Conservation (phyloP, 345 rosid species). For the Lumnitzera racemosa region DNA sequence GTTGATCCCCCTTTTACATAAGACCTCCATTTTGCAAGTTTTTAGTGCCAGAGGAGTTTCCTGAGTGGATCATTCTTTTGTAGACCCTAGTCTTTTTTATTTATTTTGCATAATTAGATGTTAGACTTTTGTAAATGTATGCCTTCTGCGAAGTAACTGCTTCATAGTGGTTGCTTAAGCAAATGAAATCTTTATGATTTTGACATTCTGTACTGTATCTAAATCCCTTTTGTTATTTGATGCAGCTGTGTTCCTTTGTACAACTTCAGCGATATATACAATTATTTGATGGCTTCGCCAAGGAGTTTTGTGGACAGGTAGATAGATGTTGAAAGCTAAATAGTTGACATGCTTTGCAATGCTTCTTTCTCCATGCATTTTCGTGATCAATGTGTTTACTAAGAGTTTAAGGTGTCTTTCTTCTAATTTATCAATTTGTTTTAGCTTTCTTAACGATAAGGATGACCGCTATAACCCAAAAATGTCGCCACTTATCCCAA, state of each 20-base stretch:
- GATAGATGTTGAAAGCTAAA: slow-evolving; percentile 31
- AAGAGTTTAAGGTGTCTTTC: too few species aligned
- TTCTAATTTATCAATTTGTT: slow-evolving; percentile 9
- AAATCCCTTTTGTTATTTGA: slow-evolving; percentile 8
- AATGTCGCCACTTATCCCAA: slow-evolving; percentile 63
- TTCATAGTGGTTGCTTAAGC: too few species aligned
- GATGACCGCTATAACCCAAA: slow-evolving; percentile 62
- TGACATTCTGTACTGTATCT: not conserved
- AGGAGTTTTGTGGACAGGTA: slow-evolving; percentile 96
- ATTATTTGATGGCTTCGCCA: slow-evolving; percentile 67
- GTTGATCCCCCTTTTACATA: not conserved
- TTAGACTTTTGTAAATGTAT: too few species aligned
- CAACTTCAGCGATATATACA: slow-evolving; percentile 76
- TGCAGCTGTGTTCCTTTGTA: slow-evolving; percentile 90
- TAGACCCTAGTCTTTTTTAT: too few species aligned
- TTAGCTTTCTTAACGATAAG: slow-evolving; percentile 64
- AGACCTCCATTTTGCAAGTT: not conserved
- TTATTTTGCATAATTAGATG: too few species aligned
- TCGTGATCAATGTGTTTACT: too few species aligned
- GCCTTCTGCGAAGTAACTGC: too few species aligned
- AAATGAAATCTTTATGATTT: too few species aligned
- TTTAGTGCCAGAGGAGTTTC: too few species aligned
- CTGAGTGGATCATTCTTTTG: too few species aligned
- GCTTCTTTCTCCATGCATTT: not conserved
- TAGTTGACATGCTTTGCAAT: slow-evolving; percentile 24